phyloP scores from a whole-genome alignment of 441 rosid species.

The Erodium trifolium region DNA sequence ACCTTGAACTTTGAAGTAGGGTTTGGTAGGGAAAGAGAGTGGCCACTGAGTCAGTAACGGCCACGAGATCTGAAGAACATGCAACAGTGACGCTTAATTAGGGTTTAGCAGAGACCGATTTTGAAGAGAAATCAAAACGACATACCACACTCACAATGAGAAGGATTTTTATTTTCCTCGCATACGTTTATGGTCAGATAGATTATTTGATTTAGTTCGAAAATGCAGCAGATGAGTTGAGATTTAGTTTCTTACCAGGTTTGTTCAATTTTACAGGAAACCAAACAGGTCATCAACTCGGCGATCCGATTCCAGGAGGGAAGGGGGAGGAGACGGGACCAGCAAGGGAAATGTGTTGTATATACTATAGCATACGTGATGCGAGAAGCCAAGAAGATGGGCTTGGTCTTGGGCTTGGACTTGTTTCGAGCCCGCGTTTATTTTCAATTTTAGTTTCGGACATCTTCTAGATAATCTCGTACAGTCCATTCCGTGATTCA shows the following conservation, averaged over 20 bases:
- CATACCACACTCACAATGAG: neutral
- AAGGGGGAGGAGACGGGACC: neutral
- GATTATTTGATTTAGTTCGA: neutral
- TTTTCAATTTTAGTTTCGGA: too few relatives aligned
- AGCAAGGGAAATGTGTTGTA: neutral
- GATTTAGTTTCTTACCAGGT: neutral
- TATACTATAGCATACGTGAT: neutral
- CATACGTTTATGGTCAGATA: neutral
- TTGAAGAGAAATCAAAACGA: neutral
- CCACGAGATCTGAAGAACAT: neutral
- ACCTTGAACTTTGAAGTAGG: neutral
- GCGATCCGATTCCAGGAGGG: conserved; percentile 5
- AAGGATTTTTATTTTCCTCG: neutral
- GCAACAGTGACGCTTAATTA: conserved; percentile 2
- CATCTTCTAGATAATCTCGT: too few relatives aligned
- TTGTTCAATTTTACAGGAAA: neutral
- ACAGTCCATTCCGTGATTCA: too few relatives aligned
- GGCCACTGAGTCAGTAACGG: neutral
- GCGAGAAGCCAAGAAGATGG: neutral
- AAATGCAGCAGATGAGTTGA: neutral
- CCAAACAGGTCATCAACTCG: neutral
- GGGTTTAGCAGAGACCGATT: neutral
- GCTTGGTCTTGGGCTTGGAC: neutral
- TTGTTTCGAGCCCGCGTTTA: too few relatives aligned
- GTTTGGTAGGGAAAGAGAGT: neutral